A percentile compares a stretch with the other conserved stretches of the same genome.
Evolutionary conservation across 2,329 filamentous ascomycete genomes (phyloP).

Genomic region (Pyrenophora teres): DNA sequence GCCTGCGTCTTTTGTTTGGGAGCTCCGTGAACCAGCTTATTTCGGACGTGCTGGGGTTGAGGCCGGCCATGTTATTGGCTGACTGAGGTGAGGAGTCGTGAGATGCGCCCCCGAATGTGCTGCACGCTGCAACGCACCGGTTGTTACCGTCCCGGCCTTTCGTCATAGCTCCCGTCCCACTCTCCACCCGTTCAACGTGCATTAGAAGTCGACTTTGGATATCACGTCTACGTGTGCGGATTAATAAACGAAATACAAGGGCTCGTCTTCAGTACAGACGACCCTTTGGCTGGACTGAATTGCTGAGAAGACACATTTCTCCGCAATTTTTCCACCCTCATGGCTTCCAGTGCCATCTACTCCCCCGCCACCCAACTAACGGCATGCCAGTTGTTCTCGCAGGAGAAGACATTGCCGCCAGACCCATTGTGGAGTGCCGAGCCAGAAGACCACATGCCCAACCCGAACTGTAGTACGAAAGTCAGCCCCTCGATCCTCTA

Average conservation of each 20-base stretch:
- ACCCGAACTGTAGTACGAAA: conserved; percentile 22
- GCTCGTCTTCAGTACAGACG: neutral
- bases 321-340: neutral
- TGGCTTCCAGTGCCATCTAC: neutral
- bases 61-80: conserved; percentile 37
- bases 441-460: conserved; percentile 40
- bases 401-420: conserved; percentile 37
- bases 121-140: conserved; percentile 25
- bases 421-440: conserved; percentile 26
- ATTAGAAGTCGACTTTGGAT: neutral
- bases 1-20: conserved; percentile 32
- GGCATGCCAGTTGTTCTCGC: conserved; percentile 38
- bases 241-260: neutral
- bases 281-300: neutral
- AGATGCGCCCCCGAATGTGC: conserved; percentile 21
- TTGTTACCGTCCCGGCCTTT: conserved; percentile 13
- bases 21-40: conserved; percentile 25
- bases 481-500: neutral
- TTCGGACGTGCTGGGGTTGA: conserved; percentile 28
- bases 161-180: conserved; percentile 21
- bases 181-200: conserved; percentile 3
- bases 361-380: conserved; percentile 15
- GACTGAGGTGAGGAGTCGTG: conserved; percentile 28
- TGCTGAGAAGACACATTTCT: neutral
- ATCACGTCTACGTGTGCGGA: neutral